Evolutionary conservation across 495 filamentous ascomycete species (phyloP).

Genomic region (Tuber aestivum): DNA sequence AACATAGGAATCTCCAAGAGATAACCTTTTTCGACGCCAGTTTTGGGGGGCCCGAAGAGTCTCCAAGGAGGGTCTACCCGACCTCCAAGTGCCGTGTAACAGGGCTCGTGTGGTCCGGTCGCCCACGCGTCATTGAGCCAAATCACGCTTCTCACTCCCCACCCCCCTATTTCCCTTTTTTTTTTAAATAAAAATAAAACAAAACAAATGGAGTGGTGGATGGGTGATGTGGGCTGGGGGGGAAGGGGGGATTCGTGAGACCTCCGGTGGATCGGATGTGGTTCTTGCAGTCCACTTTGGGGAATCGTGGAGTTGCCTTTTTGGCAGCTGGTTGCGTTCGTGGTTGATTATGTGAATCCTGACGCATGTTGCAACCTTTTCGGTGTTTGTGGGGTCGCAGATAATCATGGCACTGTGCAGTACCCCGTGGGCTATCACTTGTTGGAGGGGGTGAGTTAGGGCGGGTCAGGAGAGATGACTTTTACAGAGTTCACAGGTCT

Average conservation of each 20-base stretch:
- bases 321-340: background rate
- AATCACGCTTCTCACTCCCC: too few relatives aligned
- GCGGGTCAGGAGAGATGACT: background rate
- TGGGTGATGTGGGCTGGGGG: background rate
- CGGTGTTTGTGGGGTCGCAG: too few relatives aligned
- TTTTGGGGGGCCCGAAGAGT: background rate
- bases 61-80: background rate
- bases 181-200: background rate
- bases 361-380: background rate
- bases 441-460: background rate
- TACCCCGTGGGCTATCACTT: background rate
- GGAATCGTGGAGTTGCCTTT: background rate
- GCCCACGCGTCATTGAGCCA: background rate
- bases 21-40: background rate
- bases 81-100: background rate
- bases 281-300: background rate
- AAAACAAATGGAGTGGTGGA: background rate
- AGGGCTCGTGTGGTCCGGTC: background rate
- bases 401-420: too few relatives aligned
- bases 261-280: background rate
- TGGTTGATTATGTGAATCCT: conserved; percentile 4
- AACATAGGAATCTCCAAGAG: conserved; percentile 1
- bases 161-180: too few relatives aligned
- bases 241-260: background rate
- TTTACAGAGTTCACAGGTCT: background rate